Conservation (phyloP, 2,329 filamentous ascomycete species). For the Phyllosticta citribraziliensis region DNA sequence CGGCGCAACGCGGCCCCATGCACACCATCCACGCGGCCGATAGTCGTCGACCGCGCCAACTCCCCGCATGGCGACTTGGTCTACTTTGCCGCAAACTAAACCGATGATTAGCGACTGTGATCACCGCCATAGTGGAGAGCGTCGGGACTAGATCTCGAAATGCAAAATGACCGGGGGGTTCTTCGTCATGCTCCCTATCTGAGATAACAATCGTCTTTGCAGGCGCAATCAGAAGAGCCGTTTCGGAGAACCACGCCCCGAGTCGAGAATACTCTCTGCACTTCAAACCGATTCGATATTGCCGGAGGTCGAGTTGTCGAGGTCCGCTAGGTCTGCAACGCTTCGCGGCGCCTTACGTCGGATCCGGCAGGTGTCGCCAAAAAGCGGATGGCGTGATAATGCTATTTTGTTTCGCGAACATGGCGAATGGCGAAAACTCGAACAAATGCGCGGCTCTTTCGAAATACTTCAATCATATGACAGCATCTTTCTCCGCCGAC, state of each 20-base stretch:
- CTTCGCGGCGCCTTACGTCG: not conserved
- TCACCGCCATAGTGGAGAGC: not conserved
- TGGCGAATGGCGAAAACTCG: not conserved
- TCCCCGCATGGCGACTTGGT: not conserved
- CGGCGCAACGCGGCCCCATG: not conserved
- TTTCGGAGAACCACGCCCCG: not conserved
- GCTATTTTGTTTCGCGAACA: not conserved
- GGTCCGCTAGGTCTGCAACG: not conserved
- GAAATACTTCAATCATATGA: not conserved
- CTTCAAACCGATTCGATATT: not conserved
- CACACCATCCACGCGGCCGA: not conserved
- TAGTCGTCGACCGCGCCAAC: not conserved
- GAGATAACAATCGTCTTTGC: not conserved
- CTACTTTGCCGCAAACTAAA: not conserved
- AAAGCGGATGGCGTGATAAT: not conserved
- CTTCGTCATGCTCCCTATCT: not conserved
- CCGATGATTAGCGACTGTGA: not conserved
- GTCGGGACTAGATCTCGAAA: not conserved
- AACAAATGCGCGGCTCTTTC: not conserved
- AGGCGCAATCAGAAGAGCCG: not conserved
- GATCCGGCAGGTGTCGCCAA: not conserved
- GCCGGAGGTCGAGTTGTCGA: not conserved
- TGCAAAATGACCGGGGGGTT: not conserved
- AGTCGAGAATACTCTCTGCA: not conserved
- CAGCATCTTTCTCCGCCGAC: not conserved